Percentiles rank a stretch among this genome's conserved stretches.
Evolutionary conservation across 306 rosid species (phyloP).

Genomic region (Castanea crenata): DNA sequence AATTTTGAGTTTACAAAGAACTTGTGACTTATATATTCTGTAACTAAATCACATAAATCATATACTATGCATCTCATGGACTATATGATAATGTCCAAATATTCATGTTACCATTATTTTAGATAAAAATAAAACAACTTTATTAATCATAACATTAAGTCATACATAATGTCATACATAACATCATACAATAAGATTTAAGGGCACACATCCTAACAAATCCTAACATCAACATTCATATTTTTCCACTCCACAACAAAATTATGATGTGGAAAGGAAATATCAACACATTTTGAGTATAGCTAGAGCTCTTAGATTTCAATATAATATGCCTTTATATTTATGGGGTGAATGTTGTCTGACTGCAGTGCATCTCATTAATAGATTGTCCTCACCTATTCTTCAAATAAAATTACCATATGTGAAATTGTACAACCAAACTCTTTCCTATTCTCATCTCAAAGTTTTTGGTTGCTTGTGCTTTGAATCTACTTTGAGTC

Average conservation of each 20-base stretch:
- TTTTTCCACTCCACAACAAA: background rate
- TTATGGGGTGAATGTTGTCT: background rate
- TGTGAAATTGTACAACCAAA: background rate
- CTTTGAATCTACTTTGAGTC: background rate
- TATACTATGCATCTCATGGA: no score
- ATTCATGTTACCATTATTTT: no score
- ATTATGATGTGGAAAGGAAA: background rate
- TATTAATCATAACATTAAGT: no score
- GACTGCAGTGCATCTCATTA: background rate
- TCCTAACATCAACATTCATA: background rate
- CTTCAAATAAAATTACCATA: background rate
- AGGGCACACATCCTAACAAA: no score
- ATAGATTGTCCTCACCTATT: background rate
- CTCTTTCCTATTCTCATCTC: background rate
- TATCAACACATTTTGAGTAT: background rate
- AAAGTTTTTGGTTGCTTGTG: background rate
- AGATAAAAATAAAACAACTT: no score
- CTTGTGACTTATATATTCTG: no score
- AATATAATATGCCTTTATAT: background rate
- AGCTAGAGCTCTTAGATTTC: background rate
- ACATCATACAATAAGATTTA: no score
- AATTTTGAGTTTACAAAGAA: no score
- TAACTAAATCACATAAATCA: no score
- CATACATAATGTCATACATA: no score
- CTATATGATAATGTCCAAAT: no score